These are phyloP conservation scores for Zymoseptoria pseudotritici DNA, from an alignment of 2,329 filamentous ascomycete species.

Conservation along the genomic window DNA sequence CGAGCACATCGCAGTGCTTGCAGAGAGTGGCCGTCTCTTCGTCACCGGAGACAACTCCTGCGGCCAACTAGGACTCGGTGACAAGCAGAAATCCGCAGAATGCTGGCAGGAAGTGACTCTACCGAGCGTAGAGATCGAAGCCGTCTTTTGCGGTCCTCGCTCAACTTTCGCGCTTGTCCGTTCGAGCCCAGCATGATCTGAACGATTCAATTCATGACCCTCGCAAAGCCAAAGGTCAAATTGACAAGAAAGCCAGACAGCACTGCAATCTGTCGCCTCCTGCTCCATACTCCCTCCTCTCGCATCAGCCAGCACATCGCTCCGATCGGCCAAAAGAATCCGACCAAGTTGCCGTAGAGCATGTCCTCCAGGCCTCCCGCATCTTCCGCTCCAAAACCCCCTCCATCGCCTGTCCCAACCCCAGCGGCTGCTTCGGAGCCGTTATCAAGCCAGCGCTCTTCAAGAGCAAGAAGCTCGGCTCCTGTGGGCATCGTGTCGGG, in stretches of 20 bases:
- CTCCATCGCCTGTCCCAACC: constrained; percentile 33
- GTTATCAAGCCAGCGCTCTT: constrained; percentile 85
- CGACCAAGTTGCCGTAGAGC: constrained; percentile 79
- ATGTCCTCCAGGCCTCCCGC: constrained; percentile 72
- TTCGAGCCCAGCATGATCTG: neutral
- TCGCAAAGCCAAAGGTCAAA: constrained; percentile 64
- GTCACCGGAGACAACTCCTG: constrained; percentile 51
- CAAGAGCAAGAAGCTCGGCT: constrained; percentile 65
- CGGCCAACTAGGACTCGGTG: constrained; percentile 49
- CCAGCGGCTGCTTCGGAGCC: constrained; percentile 26
- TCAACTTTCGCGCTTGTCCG: constrained; percentile 14
- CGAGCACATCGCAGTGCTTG: constrained; percentile 52
- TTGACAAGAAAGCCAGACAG: constrained; percentile 77
- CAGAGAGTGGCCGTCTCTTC: constrained; percentile 44
- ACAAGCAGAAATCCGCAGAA: constrained; percentile 12
- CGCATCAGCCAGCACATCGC: constrained; percentile 76
- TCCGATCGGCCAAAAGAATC: constrained; percentile 91
- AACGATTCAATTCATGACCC: constrained; percentile 40
- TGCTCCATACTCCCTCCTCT: constrained; percentile 80
- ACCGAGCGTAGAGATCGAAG: neutral
- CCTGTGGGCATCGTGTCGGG: constrained; percentile 83
- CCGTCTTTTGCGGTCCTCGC: constrained; percentile 21
- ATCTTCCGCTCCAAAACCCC: constrained; percentile 46
- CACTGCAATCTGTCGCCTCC: constrained; percentile 78
- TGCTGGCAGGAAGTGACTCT: constrained; percentile 22